A percentile compares a stretch with the other conserved stretches of the same genome.
Conservation (phyloP, 2,329 filamentous ascomycete species). For the Neobulgaria alba region DNA sequence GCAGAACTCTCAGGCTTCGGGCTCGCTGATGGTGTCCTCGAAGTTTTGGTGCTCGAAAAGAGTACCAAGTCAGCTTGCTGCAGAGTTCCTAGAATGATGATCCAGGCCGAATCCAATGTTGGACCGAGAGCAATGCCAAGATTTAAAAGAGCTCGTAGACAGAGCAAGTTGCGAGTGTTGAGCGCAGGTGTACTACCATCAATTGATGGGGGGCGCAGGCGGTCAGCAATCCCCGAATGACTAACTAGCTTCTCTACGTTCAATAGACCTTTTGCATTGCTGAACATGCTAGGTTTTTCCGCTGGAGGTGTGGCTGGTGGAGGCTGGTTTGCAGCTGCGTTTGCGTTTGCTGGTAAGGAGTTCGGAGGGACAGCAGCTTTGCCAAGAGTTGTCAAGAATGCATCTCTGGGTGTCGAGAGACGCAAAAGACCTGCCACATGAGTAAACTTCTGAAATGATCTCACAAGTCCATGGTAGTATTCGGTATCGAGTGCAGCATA, state of each 20-base stretch:
- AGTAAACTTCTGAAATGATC: conserved; percentile 89
- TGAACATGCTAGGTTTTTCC: conserved; percentile 50
- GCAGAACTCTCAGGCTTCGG: conserved; percentile 37
- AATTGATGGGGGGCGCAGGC: conserved; percentile 48
- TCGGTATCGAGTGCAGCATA: conserved; percentile 88
- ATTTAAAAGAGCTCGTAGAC: conserved; percentile 85
- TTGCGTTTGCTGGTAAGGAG: conserved; percentile 52
- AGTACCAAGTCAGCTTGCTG: conserved; percentile 89
- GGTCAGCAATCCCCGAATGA: conserved; percentile 48
- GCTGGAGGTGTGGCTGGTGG: conserved; percentile 37
- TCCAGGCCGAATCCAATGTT: conserved; percentile 77
- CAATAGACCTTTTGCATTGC: conserved; percentile 62
- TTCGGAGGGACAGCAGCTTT: conserved; percentile 90
- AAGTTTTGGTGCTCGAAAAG: conserved; percentile 44
- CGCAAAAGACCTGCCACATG: conserved; percentile 88
- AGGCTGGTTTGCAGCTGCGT: conserved; percentile 36
- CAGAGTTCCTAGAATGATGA: conserved; percentile 82
- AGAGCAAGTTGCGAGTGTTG: conserved; percentile 84
- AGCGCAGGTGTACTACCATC: conserved; percentile 48
- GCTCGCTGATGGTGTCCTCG: conserved; percentile 42
- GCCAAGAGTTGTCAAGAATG: conserved; percentile 85
- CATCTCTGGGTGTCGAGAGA: conserved; percentile 79
- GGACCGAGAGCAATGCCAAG: conserved; percentile 89
- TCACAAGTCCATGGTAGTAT: conserved; percentile 85
- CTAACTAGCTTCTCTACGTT: conserved; percentile 64